Conservation (phyloP, 768 basidiomycete species). For the Rhodotorula paludigena region DNA sequence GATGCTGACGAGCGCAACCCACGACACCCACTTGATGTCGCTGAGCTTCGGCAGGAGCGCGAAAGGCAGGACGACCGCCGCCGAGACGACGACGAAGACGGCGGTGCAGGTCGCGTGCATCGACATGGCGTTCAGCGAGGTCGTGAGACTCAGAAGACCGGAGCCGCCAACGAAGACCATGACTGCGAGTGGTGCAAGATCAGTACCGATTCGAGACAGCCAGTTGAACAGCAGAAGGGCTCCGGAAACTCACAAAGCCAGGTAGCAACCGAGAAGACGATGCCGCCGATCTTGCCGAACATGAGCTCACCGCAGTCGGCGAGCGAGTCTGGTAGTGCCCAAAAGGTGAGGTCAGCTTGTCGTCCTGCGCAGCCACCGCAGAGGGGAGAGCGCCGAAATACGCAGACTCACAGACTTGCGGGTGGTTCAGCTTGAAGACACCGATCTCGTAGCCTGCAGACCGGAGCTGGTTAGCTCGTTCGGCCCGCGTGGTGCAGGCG, state of each 20-base stretch:
- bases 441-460: slow-evolving; percentile 10
- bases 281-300: slow-evolving; percentile 19
- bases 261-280: slow-evolving; percentile 20
- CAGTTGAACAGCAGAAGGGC: no score
- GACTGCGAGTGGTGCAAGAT: slow-evolving; percentile 3
- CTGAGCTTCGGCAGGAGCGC: slow-evolving; percentile 45
- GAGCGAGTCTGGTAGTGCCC: slow-evolving; percentile 7
- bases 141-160: slow-evolving; percentile 45
- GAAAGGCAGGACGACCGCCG: slow-evolving; percentile 40
- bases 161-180: slow-evolving; percentile 42
- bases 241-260: slow-evolving; percentile 14
- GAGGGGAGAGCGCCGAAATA: no score
- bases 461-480: no score
- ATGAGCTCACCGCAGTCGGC: slow-evolving; percentile 24
- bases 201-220: no score
- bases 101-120: slow-evolving; percentile 47
- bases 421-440: slow-evolving; percentile 24
- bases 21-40: slow-evolving; percentile 44
- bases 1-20: slow-evolving; percentile 40
- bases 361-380: no score
- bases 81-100: slow-evolving; percentile 46
- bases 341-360: neutral
- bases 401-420: slow-evolving; percentile 19
- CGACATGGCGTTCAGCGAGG: slow-evolving; percentile 47
- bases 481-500: no score